These are phyloP conservation scores for Imleria badia DNA, from an alignment of 768 basidiomycete species.

Conservation along the genomic window DNA sequence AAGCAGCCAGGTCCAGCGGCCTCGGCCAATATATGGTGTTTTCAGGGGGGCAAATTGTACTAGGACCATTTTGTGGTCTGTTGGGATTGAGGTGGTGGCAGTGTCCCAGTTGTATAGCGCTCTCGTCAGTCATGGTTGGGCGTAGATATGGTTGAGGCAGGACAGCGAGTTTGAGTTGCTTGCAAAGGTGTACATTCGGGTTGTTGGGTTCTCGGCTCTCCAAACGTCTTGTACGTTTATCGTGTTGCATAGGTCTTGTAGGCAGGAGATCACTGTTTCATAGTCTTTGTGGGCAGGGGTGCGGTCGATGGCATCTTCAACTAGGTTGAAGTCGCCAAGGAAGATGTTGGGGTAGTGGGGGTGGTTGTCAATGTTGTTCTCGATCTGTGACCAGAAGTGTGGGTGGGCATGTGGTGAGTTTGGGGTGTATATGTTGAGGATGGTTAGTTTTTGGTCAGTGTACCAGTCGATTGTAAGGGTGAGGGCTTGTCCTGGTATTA, in stretches of 20 bases:
- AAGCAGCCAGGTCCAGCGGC: not conserved
- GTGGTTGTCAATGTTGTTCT: not conserved
- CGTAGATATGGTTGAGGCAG: not conserved
- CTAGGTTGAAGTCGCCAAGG: conserved; percentile 44
- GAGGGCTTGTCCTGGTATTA: not conserved
- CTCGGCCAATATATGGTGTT: not conserved
- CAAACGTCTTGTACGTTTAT: not conserved
- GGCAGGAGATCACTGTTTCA: not conserved
- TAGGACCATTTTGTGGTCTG: conserved; percentile 12
- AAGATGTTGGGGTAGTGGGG: conserved; percentile 32
- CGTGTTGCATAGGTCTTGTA: conserved; percentile 2
- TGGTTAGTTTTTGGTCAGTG: conserved; percentile 1
- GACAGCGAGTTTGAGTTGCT: not conserved
- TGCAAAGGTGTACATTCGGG: not conserved
- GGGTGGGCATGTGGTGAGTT: conserved; percentile 30
- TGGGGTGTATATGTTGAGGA: conserved; percentile 39
- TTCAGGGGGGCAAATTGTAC: not conserved
- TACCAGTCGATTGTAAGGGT: not conserved
- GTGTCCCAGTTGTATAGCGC: not conserved
- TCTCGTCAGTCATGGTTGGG: accelerated
- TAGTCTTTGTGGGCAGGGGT: conserved; percentile 29
- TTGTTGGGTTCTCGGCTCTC: not conserved
- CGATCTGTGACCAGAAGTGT: conserved; percentile 36
- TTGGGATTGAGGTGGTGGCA: not conserved
- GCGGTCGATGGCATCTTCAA: conserved; percentile 38